These are phyloP conservation scores for Candida schatavii DNA, from an alignment of 805 yeast species.

Conservation along the genomic window DNA sequence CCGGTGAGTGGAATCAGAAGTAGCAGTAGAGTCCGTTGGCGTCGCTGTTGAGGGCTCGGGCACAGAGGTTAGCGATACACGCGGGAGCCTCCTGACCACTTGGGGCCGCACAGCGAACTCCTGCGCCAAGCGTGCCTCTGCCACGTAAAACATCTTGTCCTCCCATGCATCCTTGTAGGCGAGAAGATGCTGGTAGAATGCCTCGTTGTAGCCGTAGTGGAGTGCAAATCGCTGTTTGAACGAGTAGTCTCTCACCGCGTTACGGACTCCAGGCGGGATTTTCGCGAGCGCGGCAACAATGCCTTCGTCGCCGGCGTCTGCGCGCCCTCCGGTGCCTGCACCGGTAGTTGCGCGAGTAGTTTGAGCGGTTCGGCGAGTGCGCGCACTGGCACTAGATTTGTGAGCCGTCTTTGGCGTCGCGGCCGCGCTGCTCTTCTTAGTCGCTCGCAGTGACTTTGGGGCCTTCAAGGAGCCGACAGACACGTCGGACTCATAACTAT, in stretches of 20 bases:
- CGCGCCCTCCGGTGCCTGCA: background rate
- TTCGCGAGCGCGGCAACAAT: background rate
- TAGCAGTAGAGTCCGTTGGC: background rate
- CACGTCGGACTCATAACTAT: conserved; percentile 8
- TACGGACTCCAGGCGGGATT: conserved; percentile 1
- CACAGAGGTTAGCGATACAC: background rate
- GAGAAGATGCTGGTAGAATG: conserved; percentile 39
- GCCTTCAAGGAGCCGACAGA: no score
- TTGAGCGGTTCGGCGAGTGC: background rate
- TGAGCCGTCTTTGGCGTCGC: background rate
- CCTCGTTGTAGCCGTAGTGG: conserved; percentile 49
- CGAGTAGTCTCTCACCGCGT: conserved; percentile 20
- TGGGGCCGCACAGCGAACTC: conserved; percentile 4
- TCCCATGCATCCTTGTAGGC: conserved; percentile 52
- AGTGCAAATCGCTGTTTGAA: conserved; percentile 31
- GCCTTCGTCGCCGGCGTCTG: conserved; percentile 2
- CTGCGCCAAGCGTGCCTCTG: conserved; percentile 23
- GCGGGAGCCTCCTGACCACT: background rate
- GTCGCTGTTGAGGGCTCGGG: background rate
- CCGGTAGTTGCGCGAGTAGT: no score
- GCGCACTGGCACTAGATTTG: background rate
- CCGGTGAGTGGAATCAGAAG: background rate
- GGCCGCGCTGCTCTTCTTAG: conserved; percentile 2
- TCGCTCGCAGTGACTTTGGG: no score
- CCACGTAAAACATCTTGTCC: conserved; percentile 41